Evolutionary conservation across 2,329 filamentous ascomycete genomes (phyloP), one percentile per base, ranked within the genome.

Genomic region (Hysterium pulicare): DNA sequence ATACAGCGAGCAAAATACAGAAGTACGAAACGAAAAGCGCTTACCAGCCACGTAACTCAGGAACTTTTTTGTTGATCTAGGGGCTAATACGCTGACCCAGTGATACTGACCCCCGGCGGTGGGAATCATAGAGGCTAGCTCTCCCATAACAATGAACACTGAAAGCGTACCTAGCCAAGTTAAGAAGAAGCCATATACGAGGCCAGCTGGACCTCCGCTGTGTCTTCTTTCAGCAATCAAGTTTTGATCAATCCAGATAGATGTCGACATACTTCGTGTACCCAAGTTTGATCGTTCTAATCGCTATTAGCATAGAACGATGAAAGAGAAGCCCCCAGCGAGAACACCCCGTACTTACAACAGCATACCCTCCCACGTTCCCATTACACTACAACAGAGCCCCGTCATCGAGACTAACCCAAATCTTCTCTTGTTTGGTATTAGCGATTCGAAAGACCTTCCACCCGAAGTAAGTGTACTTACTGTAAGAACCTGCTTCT

Each of bases 1-100:
- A 13, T 19, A 4, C 19, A 5, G 4, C n/a, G 19, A 3, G 5
- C 33, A 15, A 5, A 1, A 41, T 7, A 2, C 2, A 13, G n/a
- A 7, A 22, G 13, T 39, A 19, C 13, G 19, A n/a, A n/a, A n/a
- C n/a, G 24, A 28, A 28, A 13, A 8, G 8, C 24, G 7, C 49
- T 8, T 54, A 65, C 62, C 62, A 6, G 70, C 64, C 10, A 70
- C 46, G 40, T 69, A 71, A 43, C 62, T 66, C 15, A 69, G 49
- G 22, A 62, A 52, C 38, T 66, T 64, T 35, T 64, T 58, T 13
- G 49, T 51, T 4, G 44, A 48, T 11, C 43, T 48, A 3, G 67
- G 67, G 3, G 64, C 63, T 16, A 69, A 59, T 41, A 69, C 61
- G 21, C 53, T 53, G 10, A 67, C 62, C 57, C 38, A 57, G 45